These are phyloP conservation scores for Apiospora aurea DNA, from an alignment of 2,329 filamentous ascomycete genomes.

Conservation along the genomic window DNA sequence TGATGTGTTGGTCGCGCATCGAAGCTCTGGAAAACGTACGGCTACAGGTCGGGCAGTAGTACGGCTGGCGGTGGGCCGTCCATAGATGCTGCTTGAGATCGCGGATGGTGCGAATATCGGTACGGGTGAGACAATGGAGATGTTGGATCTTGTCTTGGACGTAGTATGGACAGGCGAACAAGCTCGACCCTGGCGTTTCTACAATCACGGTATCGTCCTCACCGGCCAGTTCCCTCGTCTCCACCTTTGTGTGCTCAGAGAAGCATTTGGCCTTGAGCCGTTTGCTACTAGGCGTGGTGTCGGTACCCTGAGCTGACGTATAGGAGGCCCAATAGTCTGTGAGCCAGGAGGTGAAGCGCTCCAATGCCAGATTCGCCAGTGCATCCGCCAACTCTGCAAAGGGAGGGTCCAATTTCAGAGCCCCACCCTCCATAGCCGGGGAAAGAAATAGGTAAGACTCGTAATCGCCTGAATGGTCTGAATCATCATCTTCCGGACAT, in stretches of 20 bases:
- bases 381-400: not conserved
- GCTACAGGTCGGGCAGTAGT: not conserved
- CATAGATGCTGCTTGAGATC: not conserved
- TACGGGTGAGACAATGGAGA: not conserved
- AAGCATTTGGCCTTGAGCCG: not conserved
- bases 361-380: not conserved
- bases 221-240: not conserved
- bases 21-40: not conserved
- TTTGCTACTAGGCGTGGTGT: not conserved
- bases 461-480: not conserved
- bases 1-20: not conserved
- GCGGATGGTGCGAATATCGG: not conserved
- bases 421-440: not conserved
- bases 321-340: not conserved
- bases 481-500: not conserved
- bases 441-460: not conserved
- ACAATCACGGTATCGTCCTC: not conserved
- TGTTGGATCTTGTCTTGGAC: accelerated
- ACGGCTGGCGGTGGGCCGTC: not conserved
- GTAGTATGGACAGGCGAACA: not conserved
- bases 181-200: not conserved
- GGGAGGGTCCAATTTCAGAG: not conserved
- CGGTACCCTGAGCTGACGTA: not conserved
- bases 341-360: not conserved
- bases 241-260: not conserved